phyloP scores from a whole-genome alignment of 2,329 filamentous ascomycete genomes.

The Leptographium radiaticola region DNA sequence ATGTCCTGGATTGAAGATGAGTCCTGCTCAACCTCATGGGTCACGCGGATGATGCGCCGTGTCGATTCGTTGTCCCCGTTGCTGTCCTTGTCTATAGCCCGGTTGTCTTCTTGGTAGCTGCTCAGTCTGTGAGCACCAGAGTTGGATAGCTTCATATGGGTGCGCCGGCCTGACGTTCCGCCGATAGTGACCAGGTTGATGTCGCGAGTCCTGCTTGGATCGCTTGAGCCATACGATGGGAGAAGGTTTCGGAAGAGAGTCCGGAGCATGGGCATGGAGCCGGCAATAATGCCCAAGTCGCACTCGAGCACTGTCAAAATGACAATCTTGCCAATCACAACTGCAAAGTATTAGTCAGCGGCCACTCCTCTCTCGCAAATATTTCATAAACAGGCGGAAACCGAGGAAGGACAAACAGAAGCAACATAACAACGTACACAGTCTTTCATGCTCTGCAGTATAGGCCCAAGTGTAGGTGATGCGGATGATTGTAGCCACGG shows the following conservation, averaged over 20 bases:
- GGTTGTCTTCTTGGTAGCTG: neutral
- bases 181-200: neutral
- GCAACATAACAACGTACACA: neutral
- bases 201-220: neutral
- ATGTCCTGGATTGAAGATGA: neutral
- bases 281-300: conserved; percentile 25
- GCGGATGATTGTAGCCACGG: neutral
- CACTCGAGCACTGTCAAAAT: conserved; percentile 29
- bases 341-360: neutral
- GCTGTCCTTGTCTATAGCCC: neutral
- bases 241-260: neutral
- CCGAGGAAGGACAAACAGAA: neutral
- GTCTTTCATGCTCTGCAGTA: neutral
- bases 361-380: neutral
- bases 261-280: conserved; percentile 12
- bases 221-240: neutral
- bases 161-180: neutral
- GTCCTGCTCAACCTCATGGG: neutral
- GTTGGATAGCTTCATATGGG: neutral
- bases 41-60: neutral
- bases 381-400: neutral
- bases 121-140: neutral
- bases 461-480: conserved; percentile 1
- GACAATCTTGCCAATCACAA: conserved; percentile 25
- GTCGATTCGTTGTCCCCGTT: neutral